Evolutionary conservation across 768 basidiomycete species (phyloP).

Genomic region (Auricularia heimuer): DNA sequence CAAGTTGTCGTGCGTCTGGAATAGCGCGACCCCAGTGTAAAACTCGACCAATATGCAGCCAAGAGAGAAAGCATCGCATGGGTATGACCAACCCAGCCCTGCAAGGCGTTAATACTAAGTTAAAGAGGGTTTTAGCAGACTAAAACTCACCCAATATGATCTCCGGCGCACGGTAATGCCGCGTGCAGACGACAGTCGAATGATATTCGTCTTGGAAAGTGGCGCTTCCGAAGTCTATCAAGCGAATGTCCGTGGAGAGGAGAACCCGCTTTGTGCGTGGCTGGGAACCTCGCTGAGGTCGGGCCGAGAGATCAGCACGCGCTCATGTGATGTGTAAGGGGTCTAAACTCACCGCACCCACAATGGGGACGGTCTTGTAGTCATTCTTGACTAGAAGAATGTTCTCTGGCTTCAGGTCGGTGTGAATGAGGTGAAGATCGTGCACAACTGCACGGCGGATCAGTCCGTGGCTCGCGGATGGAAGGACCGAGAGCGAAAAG

Average conservation of each 20-base stretch:
- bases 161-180: constrained; percentile 98
- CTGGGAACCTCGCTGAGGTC: constrained; percentile 49
- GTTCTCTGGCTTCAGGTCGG: constrained; percentile 98
- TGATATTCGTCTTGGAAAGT: constrained; percentile 98
- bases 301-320: constrained; percentile 8
- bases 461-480: not conserved
- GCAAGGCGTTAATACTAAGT: constrained; percentile 13
- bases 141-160: constrained; percentile 82
- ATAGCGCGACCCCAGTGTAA: constrained; percentile 94
- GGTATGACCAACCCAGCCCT: constrained; percentile 98
- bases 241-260: constrained; percentile 78
- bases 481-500: not conserved
- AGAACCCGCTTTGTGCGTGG: constrained; percentile 69
- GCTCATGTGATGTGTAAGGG: not conserved
- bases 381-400: constrained; percentile 88
- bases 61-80: constrained; percentile 96
- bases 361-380: constrained; percentile 49
- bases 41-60: constrained; percentile 99
- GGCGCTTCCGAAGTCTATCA: constrained; percentile 98
- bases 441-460: constrained; percentile 60
- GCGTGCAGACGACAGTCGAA: constrained; percentile 93
- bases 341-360: constrained; percentile 33
- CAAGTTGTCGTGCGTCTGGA: constrained; percentile 97
- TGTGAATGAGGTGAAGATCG: constrained; percentile 84
- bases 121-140: constrained; percentile 3